Conservation (phyloP, 495 filamentous ascomycete genomes). For the Pyronema domesticum region DNA sequence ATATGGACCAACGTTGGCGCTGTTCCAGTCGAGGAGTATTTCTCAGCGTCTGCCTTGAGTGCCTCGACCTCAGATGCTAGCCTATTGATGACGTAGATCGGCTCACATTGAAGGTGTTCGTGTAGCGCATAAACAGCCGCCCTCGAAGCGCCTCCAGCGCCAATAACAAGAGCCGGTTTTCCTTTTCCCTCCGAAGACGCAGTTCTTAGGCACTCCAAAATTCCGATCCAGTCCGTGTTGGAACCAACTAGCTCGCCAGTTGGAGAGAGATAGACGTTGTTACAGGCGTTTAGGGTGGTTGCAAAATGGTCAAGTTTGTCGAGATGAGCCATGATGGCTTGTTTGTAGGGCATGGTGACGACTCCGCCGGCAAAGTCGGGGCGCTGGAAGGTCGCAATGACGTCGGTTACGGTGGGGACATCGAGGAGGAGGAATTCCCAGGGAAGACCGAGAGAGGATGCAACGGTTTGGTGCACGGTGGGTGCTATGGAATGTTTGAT, state of each 20-base stretch:
- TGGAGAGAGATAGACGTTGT: slow-evolving; percentile 27
- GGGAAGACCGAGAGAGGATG: slow-evolving; percentile 25
- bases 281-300: slow-evolving; percentile 28
- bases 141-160: slow-evolving; percentile 30
- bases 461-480: slow-evolving; percentile 30
- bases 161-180: slow-evolving; percentile 27
- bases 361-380: slow-evolving; percentile 28
- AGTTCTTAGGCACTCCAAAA: slow-evolving; percentile 19
- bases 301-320: slow-evolving; percentile 26
- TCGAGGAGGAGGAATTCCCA: slow-evolving; percentile 29
- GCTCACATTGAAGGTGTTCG: slow-evolving; percentile 2
- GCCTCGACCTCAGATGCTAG: slow-evolving; percentile 42
- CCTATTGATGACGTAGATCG: slow-evolving; percentile 53
- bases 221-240: slow-evolving; percentile 34
- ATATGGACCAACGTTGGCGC: slow-evolving; percentile 38
- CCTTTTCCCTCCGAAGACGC: slow-evolving; percentile 5
- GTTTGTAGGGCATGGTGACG: slow-evolving; percentile 36
- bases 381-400: slow-evolving; percentile 23
- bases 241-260: slow-evolving; percentile 25
- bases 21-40: slow-evolving; percentile 28
- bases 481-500: slow-evolving; percentile 31
- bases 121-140: slow-evolving; percentile 29
- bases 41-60: slow-evolving; percentile 38
- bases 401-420: slow-evolving; percentile 25
- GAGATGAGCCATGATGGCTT: slow-evolving; percentile 27